Conservation (phyloP, 768 basidiomycete genomes). For the Lactifluus volemus region DNA sequence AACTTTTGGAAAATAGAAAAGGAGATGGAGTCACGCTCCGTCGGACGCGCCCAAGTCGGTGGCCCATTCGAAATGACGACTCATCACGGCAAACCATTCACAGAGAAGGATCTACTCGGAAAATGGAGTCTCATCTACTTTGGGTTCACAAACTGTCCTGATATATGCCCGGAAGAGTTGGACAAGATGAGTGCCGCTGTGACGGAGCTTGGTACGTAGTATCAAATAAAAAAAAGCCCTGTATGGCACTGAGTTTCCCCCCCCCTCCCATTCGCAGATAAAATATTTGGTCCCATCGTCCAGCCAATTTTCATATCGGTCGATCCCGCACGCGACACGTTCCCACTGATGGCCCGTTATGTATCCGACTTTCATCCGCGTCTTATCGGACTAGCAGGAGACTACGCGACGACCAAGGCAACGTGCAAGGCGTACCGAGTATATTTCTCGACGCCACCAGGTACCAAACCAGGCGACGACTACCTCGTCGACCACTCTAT, state of each 20-base stretch:
- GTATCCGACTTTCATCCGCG: slow-evolving; percentile 85
- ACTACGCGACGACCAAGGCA: slow-evolving; percentile 76
- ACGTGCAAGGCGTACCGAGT: slow-evolving; percentile 95
- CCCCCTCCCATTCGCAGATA: slow-evolving; percentile 38
- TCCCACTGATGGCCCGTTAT: slow-evolving; percentile 51
- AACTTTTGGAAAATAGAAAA: slow-evolving; percentile 35
- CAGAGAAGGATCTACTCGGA: slow-evolving; percentile 75
- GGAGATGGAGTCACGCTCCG: slow-evolving; percentile 60
- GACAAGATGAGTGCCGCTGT: slow-evolving; percentile 87
- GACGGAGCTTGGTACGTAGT: slow-evolving; percentile 54
- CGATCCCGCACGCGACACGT: slow-evolving; percentile 86
- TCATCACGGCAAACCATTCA: slow-evolving; percentile 59
- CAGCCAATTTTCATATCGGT: slow-evolving; percentile 93
- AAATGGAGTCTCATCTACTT: slow-evolving; percentile 94
- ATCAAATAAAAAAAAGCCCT: no score
- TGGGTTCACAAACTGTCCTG: slow-evolving; percentile 99
- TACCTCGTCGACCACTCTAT: slow-evolving; percentile 97
- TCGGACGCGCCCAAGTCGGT: slow-evolving; percentile 83
- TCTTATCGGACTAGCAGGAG: slow-evolving; percentile 80
- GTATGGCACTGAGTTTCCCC: neutral
- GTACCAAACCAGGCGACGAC: slow-evolving; percentile 82
- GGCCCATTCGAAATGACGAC: slow-evolving; percentile 78
- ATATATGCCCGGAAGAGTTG: slow-evolving; percentile 96
- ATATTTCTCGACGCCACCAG: slow-evolving; percentile 93
- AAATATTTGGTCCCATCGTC: slow-evolving; percentile 59